A percentile compares a stretch with the other conserved stretches of the same genome.
phyloP scores from a whole-genome alignment of 495 filamentous ascomycete species.

The Aspergillus mulundensis region DNA sequence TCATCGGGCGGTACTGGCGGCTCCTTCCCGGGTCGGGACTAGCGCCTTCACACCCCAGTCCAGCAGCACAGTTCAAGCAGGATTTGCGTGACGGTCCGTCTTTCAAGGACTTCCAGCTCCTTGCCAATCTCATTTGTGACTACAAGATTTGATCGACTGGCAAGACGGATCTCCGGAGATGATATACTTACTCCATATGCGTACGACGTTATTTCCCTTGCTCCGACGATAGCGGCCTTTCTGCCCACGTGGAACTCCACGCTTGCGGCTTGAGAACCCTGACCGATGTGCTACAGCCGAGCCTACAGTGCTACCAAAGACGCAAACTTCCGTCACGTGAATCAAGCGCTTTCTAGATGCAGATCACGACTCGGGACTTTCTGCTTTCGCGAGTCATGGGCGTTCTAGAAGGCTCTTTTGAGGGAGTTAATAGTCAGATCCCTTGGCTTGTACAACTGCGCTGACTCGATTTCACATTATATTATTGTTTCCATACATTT shows the following conservation, averaged over 20 bases:
- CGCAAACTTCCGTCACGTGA: constrained; percentile 11
- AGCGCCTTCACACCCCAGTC: neutral
- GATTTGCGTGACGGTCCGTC: neutral
- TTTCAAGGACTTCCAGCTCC: neutral
- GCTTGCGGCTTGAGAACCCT: constrained; percentile 9
- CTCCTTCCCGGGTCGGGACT: neutral
- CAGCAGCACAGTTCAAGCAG: neutral
- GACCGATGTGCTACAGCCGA: neutral
- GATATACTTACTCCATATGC: neutral
- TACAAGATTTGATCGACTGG: neutral
- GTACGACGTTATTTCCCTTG: neutral
- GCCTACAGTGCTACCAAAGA: constrained; percentile 6
- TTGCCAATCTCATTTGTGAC: neutral
- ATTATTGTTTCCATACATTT: no score
- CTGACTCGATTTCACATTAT: neutral
- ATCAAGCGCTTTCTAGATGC: constrained; percentile 19
- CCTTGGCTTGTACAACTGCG: neutral
- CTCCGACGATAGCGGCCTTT: constrained; percentile 7
- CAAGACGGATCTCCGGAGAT: neutral
- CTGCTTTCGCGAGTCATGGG: constrained; percentile 6
- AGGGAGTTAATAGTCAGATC: neutral
- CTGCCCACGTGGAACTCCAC: constrained; percentile 17
- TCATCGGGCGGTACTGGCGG: neutral
- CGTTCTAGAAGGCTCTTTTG: neutral
- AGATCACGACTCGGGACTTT: constrained; percentile 9